Base-by-base conservation (phyloP, 2,329 filamentous ascomycete genomes). In the Fusarium piperis region DNA sequence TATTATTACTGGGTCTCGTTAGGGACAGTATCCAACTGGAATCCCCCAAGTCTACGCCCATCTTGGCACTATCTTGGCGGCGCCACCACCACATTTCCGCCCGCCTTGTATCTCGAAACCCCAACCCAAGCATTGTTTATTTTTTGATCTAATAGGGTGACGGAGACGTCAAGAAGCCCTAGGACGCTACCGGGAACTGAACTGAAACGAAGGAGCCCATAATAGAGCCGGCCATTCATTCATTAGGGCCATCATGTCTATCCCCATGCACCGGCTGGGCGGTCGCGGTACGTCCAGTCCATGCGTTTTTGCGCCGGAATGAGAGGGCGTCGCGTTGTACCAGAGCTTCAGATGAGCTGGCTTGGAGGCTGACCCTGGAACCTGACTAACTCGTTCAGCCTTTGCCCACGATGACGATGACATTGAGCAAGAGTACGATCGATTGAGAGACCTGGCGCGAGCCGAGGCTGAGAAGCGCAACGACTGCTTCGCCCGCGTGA, bases 341-440 rank as follows among this genome's bases (percentile, higher is more conserved):
- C 23, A 38, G 18, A 46, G 58, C 36, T 44, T 68, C 58, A 66
- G 55, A 35, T 57, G 52, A 63, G 44, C 39, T 33, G 26, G 52
- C 32, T 15, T 23, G 16, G 55, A 44, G 26, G 57, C 71, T 76
- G 57, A 74, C 67, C 28, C 38, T 64, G 44, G 33, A 18, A 55
- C 53, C 36, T 41, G 16, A n/a, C 48, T 79, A 48, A 48, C 26
- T 48, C 15, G 10, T 30, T 6, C 26, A 95, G 93, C 92, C 81
- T 94, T 95, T 85, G 93, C 91, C 82, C 91, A 94, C 80, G 87
- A 87, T 65, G 86, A 91, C 74, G 89, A 89, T 78, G 84, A 85
- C 74, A 86, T 90, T 62, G 95, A 98, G 85, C 90, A 87, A 74
- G 95, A 98, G 84, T 98, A 98, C 82, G 95, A 98, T 80, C 93